Conservation (phyloP, 2,329 filamentous ascomycete species). For the Talaromyces sp. region DNA sequence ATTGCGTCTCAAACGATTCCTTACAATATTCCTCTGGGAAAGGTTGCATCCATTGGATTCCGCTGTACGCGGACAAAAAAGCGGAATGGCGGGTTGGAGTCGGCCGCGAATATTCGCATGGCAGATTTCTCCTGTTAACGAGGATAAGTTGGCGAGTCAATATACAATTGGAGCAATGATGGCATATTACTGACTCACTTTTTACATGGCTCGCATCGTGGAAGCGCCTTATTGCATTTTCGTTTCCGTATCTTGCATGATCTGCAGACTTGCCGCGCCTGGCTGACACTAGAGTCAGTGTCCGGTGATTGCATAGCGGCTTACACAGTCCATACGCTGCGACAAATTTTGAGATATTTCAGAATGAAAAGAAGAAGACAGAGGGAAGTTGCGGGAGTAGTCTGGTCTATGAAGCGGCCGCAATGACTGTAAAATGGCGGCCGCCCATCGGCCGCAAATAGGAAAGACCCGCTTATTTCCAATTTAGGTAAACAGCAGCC, state of each 20-base stretch:
- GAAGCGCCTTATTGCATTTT: slow-evolving; percentile 20
- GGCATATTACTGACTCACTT: slow-evolving; percentile 6
- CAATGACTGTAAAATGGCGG: background rate
- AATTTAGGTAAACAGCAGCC: background rate
- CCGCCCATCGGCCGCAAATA: background rate
- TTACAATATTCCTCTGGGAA: background rate
- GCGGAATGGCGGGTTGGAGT: background rate
- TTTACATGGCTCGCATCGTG: slow-evolving; percentile 13
- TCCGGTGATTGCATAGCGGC: background rate
- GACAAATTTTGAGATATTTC: background rate
- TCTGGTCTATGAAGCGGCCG: background rate
- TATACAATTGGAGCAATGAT: background rate
- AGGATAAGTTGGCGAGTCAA: background rate
- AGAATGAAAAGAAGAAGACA: background rate
- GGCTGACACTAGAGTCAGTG: background rate
- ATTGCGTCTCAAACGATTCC: background rate
- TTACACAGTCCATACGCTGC: background rate
- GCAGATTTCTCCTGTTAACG: background rate
- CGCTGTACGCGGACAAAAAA: background rate
- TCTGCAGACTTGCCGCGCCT: slow-evolving; percentile 1
- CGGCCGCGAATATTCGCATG: slow-evolving; percentile 8
- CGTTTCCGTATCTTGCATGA: slow-evolving; percentile 16
- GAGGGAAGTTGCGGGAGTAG: background rate
- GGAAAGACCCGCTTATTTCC: background rate
- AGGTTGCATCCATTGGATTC: background rate